These are phyloP conservation scores for Neurospora sp. DNA, from an alignment of 495 filamentous ascomycete genomes.

Conservation along the genomic window DNA sequence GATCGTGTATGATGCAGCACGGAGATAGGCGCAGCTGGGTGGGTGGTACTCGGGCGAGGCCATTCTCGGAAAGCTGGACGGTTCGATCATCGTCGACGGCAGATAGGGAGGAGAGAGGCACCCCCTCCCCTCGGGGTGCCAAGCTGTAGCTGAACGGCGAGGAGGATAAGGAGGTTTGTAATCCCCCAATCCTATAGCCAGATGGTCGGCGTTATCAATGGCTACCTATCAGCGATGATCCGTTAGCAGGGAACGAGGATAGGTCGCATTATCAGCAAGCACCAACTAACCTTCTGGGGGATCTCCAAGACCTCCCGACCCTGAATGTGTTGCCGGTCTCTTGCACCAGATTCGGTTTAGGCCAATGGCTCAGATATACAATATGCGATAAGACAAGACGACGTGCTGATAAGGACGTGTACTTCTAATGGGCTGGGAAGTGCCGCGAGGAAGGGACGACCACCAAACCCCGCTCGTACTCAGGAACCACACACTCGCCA, in stretches of 20 bases:
- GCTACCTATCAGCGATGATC: neutral
- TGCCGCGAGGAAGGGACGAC: neutral
- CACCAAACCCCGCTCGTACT: neutral
- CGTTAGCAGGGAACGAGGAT: neutral
- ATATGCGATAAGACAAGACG: neutral
- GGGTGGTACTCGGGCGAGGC: neutral
- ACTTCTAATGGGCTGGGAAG: neutral
- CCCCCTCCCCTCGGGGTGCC: neutral
- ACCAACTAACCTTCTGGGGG: neutral
- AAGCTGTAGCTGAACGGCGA: neutral
- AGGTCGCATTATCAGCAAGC: neutral
- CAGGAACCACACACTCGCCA: neutral
- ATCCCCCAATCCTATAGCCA: neutral
- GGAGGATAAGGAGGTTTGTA: neutral
- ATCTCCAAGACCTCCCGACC: neutral
- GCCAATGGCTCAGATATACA: neutral
- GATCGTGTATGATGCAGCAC: neutral
- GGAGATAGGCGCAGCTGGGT: neutral
- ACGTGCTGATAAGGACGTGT: neutral
- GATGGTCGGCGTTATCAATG: neutral
- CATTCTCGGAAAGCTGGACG: neutral
- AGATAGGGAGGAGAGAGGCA: neutral
- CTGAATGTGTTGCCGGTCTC: neutral
- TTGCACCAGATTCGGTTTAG: neutral
- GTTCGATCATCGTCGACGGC: neutral